These are phyloP conservation scores for Aristolochia californica DNA, from an alignment of 164 flowering plant genomes.

Conservation along the genomic window DNA sequence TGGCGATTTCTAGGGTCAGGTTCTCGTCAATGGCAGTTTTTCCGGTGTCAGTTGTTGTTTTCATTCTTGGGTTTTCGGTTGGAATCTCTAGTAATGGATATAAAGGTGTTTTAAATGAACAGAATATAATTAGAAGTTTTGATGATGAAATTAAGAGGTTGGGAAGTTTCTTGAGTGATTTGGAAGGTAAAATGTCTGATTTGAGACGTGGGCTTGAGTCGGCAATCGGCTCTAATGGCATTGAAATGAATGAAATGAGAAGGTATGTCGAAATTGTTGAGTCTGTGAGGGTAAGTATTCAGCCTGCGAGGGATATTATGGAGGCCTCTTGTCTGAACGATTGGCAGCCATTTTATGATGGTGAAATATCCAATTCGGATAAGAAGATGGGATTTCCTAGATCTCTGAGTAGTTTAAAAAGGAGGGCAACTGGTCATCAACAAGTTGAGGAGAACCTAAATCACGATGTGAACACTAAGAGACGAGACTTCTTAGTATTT, in stretches of 20 bases:
- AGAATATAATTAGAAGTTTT: conserved; percentile 8
- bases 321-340: conserved; percentile 20
- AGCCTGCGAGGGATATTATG: conserved; percentile 23
- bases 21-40: conserved; percentile 49
- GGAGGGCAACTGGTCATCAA: conserved; percentile 17
- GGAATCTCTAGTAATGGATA: conserved; percentile 50
- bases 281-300: conserved; percentile 20
- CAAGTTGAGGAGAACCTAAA: conserved; percentile 15
- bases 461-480: conserved; percentile 31
- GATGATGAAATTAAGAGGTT: conserved; percentile 34
- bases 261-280: conserved; percentile 27
- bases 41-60: conserved; percentile 61
- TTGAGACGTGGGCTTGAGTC: conserved; percentile 32
- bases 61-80: conserved; percentile 57
- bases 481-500: conserved; percentile 28
- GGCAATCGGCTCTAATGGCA: conserved; percentile 24
- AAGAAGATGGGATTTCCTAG: background rate
- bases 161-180: conserved; percentile 25
- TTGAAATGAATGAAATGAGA: conserved; percentile 35
- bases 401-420: background rate
- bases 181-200: conserved; percentile 29
- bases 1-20: conserved; percentile 61
- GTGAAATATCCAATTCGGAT: background rate
- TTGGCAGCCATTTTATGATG: background rate
- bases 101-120: conserved; percentile 18